Conservation (phyloP, 345 rosid genomes). For the Gossypium thurberi region DNA sequence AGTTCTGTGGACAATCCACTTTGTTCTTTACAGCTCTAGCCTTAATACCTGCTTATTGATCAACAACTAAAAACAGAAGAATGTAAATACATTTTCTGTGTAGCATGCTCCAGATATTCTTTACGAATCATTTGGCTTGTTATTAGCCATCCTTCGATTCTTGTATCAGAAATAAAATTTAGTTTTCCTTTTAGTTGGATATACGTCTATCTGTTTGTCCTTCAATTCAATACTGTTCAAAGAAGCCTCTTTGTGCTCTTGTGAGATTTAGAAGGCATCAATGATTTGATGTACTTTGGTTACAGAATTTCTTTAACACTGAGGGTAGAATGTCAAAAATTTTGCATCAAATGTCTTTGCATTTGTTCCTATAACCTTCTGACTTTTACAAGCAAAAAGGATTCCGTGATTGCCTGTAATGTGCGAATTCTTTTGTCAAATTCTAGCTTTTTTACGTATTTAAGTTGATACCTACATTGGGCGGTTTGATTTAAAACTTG, state of each 20-base stretch:
- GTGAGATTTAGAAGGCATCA: neutral
- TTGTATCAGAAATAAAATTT: too few species aligned
- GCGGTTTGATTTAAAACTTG: neutral
- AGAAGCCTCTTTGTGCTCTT: neutral
- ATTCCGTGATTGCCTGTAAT: neutral
- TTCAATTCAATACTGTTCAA: too few species aligned
- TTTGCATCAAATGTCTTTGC: neutral
- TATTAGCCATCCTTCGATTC: too few species aligned
- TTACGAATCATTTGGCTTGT: too few species aligned
- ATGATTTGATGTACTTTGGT: neutral
- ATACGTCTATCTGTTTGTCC: too few species aligned
- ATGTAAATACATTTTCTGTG: too few species aligned
- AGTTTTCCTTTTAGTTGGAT: too few species aligned
- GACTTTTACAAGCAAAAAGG: neutral
- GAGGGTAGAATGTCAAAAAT: neutral
- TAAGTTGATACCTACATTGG: neutral
- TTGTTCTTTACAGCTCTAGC: neutral
- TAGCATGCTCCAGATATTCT: too few species aligned
- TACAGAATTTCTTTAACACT: neutral
- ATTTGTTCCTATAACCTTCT: neutral
- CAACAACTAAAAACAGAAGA: neutral
- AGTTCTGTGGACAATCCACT: neutral
- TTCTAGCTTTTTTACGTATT: neutral
- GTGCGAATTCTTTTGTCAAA: neutral
- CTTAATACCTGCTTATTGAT: neutral